Evolutionary conservation across 495 filamentous ascomycete genomes (phyloP).

Genomic region (Penicillium odoratum): DNA sequence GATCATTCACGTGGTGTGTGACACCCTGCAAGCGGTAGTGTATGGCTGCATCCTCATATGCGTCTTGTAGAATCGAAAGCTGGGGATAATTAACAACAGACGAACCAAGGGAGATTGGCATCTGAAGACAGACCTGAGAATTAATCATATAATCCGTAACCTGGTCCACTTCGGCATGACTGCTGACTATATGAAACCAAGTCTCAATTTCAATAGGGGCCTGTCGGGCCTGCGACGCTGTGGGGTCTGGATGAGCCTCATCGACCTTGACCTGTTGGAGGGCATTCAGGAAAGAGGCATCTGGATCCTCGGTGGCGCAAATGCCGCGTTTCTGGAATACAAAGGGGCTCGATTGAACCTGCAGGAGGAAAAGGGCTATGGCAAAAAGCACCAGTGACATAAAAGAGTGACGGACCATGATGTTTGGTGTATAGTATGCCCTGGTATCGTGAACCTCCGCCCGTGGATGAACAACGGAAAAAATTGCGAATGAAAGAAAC

Average conservation of each 20-base stretch:
- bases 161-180: conserved; percentile 28
- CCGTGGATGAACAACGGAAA: conserved; percentile 3
- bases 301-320: conserved; percentile 42
- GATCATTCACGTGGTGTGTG: conserved; percentile 71
- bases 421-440: conserved; percentile 20
- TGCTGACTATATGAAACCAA: conserved; percentile 51
- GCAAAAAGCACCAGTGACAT: conserved; percentile 25
- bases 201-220: conserved; percentile 46
- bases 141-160: conserved; percentile 44
- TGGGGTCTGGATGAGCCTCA: conserved; percentile 12
- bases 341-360: conserved; percentile 23
- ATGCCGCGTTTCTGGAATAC: conserved; percentile 27
- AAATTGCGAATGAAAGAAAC: background rate
- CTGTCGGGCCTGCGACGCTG: conserved; percentile 24
- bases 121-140: conserved; percentile 37
- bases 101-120: background rate
- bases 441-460: conserved; percentile 16
- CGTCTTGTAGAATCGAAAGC: conserved; percentile 43
- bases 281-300: conserved; percentile 27
- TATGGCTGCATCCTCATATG: conserved; percentile 45
- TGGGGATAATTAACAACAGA: conserved; percentile 11
- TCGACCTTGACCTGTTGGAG: conserved; percentile 25
- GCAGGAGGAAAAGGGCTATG: conserved; percentile 19
- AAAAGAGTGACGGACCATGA: conserved; percentile 30
- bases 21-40: conserved; percentile 63